phyloP scores from a whole-genome alignment of 1,284 basidiomycete species.

The Gomphus bonarii region DNA sequence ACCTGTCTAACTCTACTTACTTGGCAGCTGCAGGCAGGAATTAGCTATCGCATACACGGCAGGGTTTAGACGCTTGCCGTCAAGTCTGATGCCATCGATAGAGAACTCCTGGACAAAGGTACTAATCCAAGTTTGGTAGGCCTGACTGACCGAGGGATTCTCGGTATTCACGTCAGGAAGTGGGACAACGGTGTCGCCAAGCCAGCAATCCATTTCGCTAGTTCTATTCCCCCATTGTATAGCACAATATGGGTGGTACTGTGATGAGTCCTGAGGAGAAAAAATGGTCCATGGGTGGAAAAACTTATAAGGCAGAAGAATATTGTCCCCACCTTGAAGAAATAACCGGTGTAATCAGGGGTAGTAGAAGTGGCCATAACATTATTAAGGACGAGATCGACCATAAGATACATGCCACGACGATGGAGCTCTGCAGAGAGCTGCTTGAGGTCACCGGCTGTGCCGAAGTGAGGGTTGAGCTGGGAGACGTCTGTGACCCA shows the following conservation, averaged over 20 bases:
- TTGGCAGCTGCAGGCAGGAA: slow-evolving; percentile 38
- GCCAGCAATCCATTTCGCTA: slow-evolving; percentile 64
- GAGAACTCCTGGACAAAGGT: slow-evolving; percentile 50
- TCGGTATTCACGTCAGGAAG: slow-evolving; percentile 68
- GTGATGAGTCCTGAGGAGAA: slow-evolving; percentile 19
- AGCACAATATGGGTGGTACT: slow-evolving; percentile 57
- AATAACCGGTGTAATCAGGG: slow-evolving; percentile 46
- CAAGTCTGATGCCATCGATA: slow-evolving; percentile 69
- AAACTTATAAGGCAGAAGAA: neutral
- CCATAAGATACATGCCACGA: slow-evolving; percentile 70
- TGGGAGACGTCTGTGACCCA: slow-evolving; percentile 54
- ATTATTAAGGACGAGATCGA: slow-evolving; percentile 71
- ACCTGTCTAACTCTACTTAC: slow-evolving; percentile 29
- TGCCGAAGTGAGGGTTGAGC: slow-evolving; percentile 62
- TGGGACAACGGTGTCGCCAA: slow-evolving; percentile 57
- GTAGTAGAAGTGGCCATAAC: slow-evolving; percentile 49
- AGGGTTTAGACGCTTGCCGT: slow-evolving; percentile 29
- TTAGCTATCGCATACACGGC: neutral
- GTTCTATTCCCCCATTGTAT: slow-evolving; percentile 55
- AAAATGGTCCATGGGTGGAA: neutral
- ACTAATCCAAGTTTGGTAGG: slow-evolving; percentile 53
- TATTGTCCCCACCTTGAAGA: slow-evolving; percentile 41
- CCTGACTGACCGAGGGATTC: slow-evolving; percentile 42
- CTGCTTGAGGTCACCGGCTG: slow-evolving; percentile 55
- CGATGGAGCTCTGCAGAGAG: slow-evolving; percentile 55